Conservation (phyloP, 768 basidiomycete species). For the Gloeostereum incarnatum region DNA sequence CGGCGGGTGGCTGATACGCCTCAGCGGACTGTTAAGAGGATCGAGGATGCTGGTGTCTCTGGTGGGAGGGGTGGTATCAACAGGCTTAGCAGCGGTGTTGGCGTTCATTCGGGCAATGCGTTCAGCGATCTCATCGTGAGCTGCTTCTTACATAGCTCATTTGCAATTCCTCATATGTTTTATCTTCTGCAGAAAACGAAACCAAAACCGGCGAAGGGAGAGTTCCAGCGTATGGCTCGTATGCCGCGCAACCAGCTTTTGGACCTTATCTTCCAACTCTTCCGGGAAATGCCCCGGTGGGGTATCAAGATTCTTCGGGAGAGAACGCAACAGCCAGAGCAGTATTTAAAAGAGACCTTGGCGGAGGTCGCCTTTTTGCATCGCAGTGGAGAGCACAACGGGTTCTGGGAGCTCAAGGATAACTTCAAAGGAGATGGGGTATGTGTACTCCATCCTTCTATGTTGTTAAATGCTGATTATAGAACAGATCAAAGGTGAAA, state of each 20-base stretch:
- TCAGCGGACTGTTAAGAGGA: constrained; percentile 55
- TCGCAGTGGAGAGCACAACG: constrained; percentile 73
- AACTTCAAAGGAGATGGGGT: constrained; percentile 62
- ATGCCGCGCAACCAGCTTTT: constrained; percentile 84
- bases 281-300: constrained; percentile 78
- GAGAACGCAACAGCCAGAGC: constrained; percentile 79
- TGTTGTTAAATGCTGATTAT: constrained; percentile 2
- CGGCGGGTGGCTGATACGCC: constrained; percentile 60
- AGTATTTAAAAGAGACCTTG: constrained; percentile 78
- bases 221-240: constrained; percentile 86
- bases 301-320: constrained; percentile 68
- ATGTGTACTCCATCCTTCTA: constrained; percentile 13
- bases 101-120: constrained; percentile 41
- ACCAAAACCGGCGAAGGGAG: constrained; percentile 56
- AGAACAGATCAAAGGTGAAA: constrained; percentile 34
- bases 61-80: constrained; percentile 72
- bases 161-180: constrained; percentile 6
- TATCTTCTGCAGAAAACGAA: constrained; percentile 44
- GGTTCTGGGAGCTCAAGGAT: constrained; percentile 72
- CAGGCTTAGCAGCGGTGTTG: constrained; percentile 68
- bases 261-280: constrained; percentile 72
- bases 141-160: constrained; percentile 10
- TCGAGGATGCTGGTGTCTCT: constrained; percentile 60
- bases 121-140: constrained; percentile 65
- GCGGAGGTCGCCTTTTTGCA: constrained; percentile 69